Evolutionary conservation across 2,329 filamentous ascomycete genomes (phyloP).

Genomic region (Cadophora sp.): DNA sequence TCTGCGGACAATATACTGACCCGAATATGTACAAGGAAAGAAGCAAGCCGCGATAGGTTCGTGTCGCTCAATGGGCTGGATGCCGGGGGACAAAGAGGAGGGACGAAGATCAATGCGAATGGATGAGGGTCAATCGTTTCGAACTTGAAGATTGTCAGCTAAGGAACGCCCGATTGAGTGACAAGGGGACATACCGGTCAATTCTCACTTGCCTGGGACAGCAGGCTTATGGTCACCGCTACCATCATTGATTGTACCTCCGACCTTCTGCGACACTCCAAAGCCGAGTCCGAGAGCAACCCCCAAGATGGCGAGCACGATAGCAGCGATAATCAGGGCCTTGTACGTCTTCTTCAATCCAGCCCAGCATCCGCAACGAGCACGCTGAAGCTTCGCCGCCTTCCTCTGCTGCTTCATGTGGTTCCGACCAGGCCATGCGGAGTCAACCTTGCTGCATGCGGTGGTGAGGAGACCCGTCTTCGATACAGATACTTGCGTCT

Average conservation of each 20-base stretch:
- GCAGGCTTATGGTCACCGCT: slow-evolving; percentile 25
- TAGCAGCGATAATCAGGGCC: slow-evolving; percentile 23
- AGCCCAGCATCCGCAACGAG: slow-evolving; percentile 29
- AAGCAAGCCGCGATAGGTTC: slow-evolving; percentile 9
- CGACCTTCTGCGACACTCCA: slow-evolving; percentile 25
- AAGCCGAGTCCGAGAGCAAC: slow-evolving; percentile 31
- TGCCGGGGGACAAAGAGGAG: slow-evolving; percentile 15
- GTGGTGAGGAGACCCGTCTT: slow-evolving; percentile 25
- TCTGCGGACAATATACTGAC: slow-evolving; percentile 13
- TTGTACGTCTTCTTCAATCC: slow-evolving; percentile 29
- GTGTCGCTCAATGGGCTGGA: slow-evolving; percentile 10
- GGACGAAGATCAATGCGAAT: slow-evolving; percentile 3
- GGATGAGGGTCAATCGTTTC: background rate
- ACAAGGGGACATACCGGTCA: slow-evolving; percentile 7
- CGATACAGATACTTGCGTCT: slow-evolving; percentile 19
- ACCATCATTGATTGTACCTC: slow-evolving; percentile 22
- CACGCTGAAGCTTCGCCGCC: slow-evolving; percentile 25
- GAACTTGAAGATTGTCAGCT: slow-evolving; percentile 7
- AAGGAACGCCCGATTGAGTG: background rate
- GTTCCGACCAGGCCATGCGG: slow-evolving; percentile 31
- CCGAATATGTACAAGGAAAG: slow-evolving; percentile 25
- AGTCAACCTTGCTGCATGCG: slow-evolving; percentile 27
- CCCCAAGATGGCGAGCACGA: slow-evolving; percentile 29
- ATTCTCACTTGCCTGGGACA: slow-evolving; percentile 21
- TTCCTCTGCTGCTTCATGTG: slow-evolving; percentile 30